phyloP scores from a whole-genome alignment of 2,329 filamentous ascomycete genomes.

The Eutypella sp. region DNA sequence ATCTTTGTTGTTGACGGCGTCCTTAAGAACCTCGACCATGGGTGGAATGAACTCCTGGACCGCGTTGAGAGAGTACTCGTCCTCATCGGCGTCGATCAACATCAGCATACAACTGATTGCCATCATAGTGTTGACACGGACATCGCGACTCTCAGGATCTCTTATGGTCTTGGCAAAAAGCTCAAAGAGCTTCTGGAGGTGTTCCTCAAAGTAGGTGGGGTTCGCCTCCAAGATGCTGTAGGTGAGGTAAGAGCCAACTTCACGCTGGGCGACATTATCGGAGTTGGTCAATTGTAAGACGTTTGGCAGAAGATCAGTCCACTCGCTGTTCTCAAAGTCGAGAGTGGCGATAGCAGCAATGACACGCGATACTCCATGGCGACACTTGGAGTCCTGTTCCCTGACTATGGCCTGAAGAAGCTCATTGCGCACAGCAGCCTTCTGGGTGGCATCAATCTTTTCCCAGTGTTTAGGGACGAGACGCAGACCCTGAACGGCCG shows the following conservation, averaged over 20 bases:
- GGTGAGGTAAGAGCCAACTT: constrained; percentile 89
- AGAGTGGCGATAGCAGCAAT: constrained; percentile 81
- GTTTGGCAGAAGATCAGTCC: constrained; percentile 73
- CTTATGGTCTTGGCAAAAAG: constrained; percentile 84
- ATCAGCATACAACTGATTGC: constrained; percentile 84
- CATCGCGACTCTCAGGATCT: constrained; percentile 85
- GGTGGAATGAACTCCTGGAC: constrained; percentile 78
- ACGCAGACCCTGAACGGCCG: constrained; percentile 82
- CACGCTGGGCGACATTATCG: constrained; percentile 70
- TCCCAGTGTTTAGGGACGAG: constrained; percentile 84
- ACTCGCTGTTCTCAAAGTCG: constrained; percentile 83
- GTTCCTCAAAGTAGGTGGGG: constrained; percentile 77
- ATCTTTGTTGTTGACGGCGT: constrained; percentile 71
- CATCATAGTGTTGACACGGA: constrained; percentile 90
- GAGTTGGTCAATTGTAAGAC: constrained; percentile 76
- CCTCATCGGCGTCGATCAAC: constrained; percentile 83
- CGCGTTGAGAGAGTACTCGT: constrained; percentile 63
- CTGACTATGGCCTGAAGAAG: constrained; percentile 78
- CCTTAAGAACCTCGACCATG: constrained; percentile 88
- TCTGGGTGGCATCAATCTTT: constrained; percentile 66
- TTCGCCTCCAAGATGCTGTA: constrained; percentile 88
- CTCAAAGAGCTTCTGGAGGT: constrained; percentile 72
- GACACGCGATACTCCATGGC: constrained; percentile 83
- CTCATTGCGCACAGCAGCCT: constrained; percentile 73
- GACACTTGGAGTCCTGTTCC: constrained; percentile 70